Percentiles rank a stretch among this genome's conserved stretches.
Evolutionary conservation across 2,329 filamentous ascomycete species (phyloP).

Genomic region (Aureobasidium mangrovei): DNA sequence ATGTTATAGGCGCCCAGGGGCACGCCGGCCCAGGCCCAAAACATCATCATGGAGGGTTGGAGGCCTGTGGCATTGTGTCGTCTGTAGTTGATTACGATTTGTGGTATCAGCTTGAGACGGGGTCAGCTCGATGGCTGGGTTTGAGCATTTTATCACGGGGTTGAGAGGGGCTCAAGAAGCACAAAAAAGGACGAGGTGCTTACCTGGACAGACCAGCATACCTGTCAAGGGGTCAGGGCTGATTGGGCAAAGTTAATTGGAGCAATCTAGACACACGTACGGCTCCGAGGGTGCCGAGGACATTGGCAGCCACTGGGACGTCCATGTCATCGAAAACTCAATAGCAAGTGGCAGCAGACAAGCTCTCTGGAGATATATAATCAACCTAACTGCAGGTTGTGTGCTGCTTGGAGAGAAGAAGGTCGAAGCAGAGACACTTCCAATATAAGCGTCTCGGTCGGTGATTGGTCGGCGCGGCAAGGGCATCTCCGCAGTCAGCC

Average conservation of each 20-base stretch:
- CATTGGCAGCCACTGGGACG: conserved; percentile 47
- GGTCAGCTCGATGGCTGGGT: not conserved
- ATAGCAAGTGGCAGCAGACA: not conserved
- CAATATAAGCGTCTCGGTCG: not conserved
- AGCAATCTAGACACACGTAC: conserved; percentile 1
- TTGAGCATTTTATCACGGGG: not conserved
- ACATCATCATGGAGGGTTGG: conserved; percentile 62
- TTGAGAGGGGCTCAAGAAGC: not conserved
- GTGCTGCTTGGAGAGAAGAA: not conserved
- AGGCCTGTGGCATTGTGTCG: conserved; percentile 57
- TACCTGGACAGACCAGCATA: conserved; percentile 60
- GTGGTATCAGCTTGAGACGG: conserved; percentile 51
- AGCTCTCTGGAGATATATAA: not conserved
- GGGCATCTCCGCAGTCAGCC: not conserved
- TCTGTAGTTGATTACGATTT: conserved; percentile 60
- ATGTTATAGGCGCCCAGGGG: conserved; percentile 57
- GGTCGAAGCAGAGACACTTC: not conserved
- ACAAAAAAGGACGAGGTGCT: not conserved
- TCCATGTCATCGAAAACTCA: conserved; percentile 37
- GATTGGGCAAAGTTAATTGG: not conserved
- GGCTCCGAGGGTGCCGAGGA: conserved; percentile 52
- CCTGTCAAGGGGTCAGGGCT: conserved; percentile 18
- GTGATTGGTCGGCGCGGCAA: not conserved
- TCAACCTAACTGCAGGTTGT: no score
- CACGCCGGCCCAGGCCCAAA: conserved; percentile 60